phyloP scores from a whole-genome alignment of 2,329 filamentous ascomycete species.

The Cladophialophora exuberans region DNA sequence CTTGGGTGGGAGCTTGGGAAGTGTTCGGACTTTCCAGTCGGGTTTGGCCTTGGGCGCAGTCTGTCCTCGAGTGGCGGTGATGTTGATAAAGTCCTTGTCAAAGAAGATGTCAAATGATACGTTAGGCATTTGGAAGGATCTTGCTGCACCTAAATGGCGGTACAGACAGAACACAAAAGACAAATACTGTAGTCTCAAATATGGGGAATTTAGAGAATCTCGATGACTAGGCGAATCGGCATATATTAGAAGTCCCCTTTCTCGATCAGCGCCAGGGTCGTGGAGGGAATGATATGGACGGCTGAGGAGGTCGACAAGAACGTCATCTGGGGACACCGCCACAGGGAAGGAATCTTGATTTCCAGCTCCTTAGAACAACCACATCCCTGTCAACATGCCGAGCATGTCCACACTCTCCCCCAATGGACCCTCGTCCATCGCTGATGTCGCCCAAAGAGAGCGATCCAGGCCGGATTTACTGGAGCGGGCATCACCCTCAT shows the following conservation, averaged over 20 bases:
- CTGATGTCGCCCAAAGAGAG: conserved; percentile 6
- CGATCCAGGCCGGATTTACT: conserved; percentile 6
- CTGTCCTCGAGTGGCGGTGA: conserved; percentile 34
- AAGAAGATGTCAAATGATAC: conserved; percentile 37
- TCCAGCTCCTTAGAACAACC: conserved; percentile 11
- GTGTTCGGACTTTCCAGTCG: conserved; percentile 35
- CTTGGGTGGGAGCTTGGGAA: conserved; percentile 35
- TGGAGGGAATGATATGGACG: conserved; percentile 8
- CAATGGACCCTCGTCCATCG: conserved; percentile 1
- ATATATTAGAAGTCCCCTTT: neutral
- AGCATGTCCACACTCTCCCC: no score
- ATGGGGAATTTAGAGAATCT: neutral
- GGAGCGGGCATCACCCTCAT: conserved; percentile 8
- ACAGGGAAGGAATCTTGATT: conserved; percentile 24
- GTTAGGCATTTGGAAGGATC: conserved; percentile 35
- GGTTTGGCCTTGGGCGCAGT: conserved; percentile 35
- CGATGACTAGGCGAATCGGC: conserved; percentile 7
- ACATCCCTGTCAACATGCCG: conserved; percentile 4
- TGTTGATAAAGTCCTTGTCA: conserved; percentile 36
- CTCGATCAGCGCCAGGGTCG: conserved; percentile 10
- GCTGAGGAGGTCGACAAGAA: conserved; percentile 2
- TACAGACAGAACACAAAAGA: conserved; percentile 2
- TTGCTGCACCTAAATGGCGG: neutral
- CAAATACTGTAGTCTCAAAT: neutral
- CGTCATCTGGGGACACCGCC: conserved; percentile 29